Percentiles rank a stretch among this genome's conserved stretches.
Evolutionary conservation across 345 rosid genomes (phyloP).

Genomic region (Syzygium grande): DNA sequence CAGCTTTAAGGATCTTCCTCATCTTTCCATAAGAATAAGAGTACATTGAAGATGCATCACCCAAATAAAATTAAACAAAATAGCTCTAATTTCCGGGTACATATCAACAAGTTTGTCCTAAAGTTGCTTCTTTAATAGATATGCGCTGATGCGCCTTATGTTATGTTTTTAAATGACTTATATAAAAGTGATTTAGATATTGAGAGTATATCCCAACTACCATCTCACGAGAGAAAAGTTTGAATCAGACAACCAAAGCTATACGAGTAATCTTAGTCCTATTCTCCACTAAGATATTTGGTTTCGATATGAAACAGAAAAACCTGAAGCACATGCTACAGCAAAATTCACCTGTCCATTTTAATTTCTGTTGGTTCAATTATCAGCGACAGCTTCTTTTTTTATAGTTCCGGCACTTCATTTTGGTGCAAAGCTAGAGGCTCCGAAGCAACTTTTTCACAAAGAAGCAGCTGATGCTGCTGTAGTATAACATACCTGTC

Average conservation of each 20-base stretch:
- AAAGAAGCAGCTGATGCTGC: not conserved
- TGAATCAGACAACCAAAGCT: not conserved
- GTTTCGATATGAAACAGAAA: not conserved
- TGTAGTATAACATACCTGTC: conserved; percentile 26
- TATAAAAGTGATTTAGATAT: not conserved
- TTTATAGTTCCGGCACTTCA: not conserved
- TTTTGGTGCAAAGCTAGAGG: not conserved
- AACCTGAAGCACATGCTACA: not conserved
- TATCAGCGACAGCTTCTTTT: not conserved
- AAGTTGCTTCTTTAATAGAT: not conserved
- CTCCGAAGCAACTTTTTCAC: not conserved
- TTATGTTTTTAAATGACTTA: not conserved
- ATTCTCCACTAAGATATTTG: not conserved
- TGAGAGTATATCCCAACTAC: not conserved
- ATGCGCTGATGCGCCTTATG: not conserved
- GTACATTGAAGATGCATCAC: not conserved
- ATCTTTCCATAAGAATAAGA: not conserved
- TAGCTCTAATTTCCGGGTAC: not conserved
- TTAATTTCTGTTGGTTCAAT: not conserved
- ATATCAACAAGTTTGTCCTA: not conserved
- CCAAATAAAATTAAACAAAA: not conserved
- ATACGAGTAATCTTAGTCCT: not conserved
- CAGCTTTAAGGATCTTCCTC: not conserved
- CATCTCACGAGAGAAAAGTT: not conserved
- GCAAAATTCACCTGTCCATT: not conserved